These are phyloP conservation scores for Taphrina wiesneri DNA, from an alignment of 1,139 yeast genomes.

Conservation along the genomic window DNA sequence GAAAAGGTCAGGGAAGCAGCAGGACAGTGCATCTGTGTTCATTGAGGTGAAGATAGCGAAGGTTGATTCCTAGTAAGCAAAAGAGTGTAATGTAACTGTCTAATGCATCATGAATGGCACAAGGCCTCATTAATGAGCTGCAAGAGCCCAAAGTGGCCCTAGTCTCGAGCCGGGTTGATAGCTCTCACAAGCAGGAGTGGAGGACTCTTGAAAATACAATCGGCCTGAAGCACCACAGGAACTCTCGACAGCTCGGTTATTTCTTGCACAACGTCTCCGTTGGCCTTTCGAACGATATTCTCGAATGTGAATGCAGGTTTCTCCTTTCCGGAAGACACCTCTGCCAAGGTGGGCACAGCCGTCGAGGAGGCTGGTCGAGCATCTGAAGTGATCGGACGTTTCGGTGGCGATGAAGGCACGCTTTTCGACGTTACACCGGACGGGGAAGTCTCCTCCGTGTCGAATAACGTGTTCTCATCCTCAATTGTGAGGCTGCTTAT, in stretches of 20 bases:
- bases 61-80: conserved; percentile 8
- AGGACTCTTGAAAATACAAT: conserved; percentile 81
- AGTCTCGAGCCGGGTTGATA: conserved; percentile 63
- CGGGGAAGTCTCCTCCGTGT: conserved; percentile 37
- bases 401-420: conserved; percentile 44
- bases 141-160: background rate
- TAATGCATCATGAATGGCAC: background rate
- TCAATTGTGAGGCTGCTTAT: conserved; percentile 45
- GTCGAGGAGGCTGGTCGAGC: conserved; percentile 37
- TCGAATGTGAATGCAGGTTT: conserved; percentile 37
- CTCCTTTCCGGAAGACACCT: conserved; percentile 29
- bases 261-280: conserved; percentile 60
- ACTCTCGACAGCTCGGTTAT: conserved; percentile 73
- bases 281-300: conserved; percentile 36
- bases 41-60: background rate
- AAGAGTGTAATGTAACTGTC: conserved; percentile 1
- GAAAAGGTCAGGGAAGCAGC: conserved; percentile 2
- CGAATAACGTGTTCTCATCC: conserved; percentile 39
- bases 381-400: conserved; percentile 41
- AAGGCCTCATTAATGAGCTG: background rate
- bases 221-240: conserved; percentile 85
- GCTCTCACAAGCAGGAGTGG: conserved; percentile 94
- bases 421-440: conserved; percentile 41
- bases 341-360: conserved; percentile 37
- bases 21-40: conserved; percentile 14